Evolutionary conservation across 768 basidiomycete genomes (phyloP), one percentile per base, ranked within the genome.

Genomic region (Boletus rubropictus): DNA sequence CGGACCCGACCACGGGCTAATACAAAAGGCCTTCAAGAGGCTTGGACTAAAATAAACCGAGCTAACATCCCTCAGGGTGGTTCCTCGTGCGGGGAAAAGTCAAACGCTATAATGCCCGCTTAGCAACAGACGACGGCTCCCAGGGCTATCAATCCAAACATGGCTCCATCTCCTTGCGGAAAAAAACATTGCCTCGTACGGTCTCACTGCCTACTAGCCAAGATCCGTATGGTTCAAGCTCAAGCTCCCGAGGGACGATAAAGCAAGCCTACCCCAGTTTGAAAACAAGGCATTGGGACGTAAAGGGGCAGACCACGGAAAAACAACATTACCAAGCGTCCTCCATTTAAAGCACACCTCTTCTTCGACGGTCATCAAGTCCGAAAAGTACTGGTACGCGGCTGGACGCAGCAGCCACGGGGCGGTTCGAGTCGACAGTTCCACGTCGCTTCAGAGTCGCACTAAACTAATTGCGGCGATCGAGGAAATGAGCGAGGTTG

Each of bases 11-110:
- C 5, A 86, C 80, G 0, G 93, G 89, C 58, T 82, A 71, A 68
- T 95, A 97, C 15, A 83, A 78, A 2, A 91, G 86, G 0, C 94
- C 92, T 63, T 95, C 84, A 58, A 96, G 94, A 2, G 91, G 89
- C 89, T 94, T 65, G 39, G 28, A 34, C 21, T 41, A 49, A 41
- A 31, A 31, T 29, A 36, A 42, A 33, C n/a, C n/a, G n/a, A n/a
- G n/a, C n/a, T n/a, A n/a, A n/a, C n/a, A n/a, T n/a, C n/a, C n/a
- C n/a, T n/a, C n/a, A 95, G 72, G 48, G 94, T 85, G 50, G 89
- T 29, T 67, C 72, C 14, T 72, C 71, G 57, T 87, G 81, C 50
- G 83, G 80, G 46, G 83, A 81, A 35, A 58, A 14, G n/a, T 67
- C 58, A 61, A 92, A 91, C 0, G 69, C 77, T 2, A 81, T 81